Conservation (phyloP, 202 grass and related monocot species). For the Musa balbisiana region DNA sequence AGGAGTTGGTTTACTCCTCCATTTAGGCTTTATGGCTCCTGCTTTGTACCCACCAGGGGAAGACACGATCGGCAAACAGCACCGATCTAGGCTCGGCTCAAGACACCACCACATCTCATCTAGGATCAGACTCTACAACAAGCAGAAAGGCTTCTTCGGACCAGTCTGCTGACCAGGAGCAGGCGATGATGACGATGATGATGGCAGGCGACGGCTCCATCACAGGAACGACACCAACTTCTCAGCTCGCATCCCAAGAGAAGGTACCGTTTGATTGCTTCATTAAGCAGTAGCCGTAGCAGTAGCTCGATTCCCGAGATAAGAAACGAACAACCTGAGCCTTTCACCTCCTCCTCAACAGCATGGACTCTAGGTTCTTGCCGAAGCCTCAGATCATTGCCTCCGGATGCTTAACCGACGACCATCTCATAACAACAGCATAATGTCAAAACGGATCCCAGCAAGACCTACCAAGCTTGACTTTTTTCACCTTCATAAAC, state of each 20-base stretch:
- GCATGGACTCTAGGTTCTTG: neutral
- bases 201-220: conserved; percentile 49
- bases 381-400: no score
- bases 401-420: no score
- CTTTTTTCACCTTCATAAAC: neutral
- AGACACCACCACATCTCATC: conserved; percentile 60
- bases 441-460: no score
- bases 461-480: no score
- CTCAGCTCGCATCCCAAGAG: conserved; percentile 47
- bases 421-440: no score
- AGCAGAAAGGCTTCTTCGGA: conserved; percentile 35
- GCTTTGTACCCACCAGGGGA: conserved; percentile 44
- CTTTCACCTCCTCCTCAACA: neutral
- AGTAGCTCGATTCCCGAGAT: neutral
- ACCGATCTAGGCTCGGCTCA: conserved; percentile 81
- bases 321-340: neutral
- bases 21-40: neutral
- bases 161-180: conserved; percentile 18
- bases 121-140: conserved; percentile 55
- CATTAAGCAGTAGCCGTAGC: neutral
- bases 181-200: conserved; percentile 49
- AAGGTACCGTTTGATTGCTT: conserved; percentile 46
- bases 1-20: neutral
- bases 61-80: conserved; percentile 69
- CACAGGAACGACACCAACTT: conserved; percentile 24